Conservation (phyloP, 495 filamentous ascomycete genomes). For the Penicillium bialowiezense region DNA sequence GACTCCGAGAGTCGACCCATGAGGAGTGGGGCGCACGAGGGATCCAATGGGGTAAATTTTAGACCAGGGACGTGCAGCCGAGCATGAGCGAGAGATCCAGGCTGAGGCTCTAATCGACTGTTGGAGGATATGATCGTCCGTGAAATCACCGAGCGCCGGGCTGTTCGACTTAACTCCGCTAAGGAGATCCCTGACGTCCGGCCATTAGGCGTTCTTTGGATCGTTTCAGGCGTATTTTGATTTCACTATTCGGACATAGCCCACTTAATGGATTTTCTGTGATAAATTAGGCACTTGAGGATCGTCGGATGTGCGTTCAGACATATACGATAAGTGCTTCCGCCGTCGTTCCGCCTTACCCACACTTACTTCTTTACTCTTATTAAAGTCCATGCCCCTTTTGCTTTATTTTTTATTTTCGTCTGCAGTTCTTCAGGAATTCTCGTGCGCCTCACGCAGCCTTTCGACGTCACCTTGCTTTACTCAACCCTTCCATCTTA, state of each 20-base stretch:
- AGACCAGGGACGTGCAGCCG: neutral
- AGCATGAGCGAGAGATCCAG: neutral
- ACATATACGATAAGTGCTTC: too few species aligned
- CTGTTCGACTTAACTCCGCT: neutral
- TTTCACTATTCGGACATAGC: neutral
- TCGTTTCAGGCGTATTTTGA: neutral
- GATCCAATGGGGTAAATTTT: neutral
- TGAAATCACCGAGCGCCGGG: constrained; percentile 1
- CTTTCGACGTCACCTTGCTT: neutral
- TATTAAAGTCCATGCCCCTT: neutral
- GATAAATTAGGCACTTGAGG: neutral
- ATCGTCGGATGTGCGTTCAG: neutral
- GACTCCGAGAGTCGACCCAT: neutral
- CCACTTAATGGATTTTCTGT: neutral
- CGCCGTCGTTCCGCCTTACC: neutral
- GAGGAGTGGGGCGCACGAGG: neutral
- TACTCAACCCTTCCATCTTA: neutral
- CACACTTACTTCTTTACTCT: neutral
- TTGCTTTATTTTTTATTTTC: neutral
- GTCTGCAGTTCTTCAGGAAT: neutral
- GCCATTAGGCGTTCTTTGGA: neutral
- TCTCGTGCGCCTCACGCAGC: neutral
- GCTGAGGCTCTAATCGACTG: constrained; percentile 8
- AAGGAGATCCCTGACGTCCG: neutral
- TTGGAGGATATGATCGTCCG: constrained; percentile 26